Evolutionary conservation across 1,284 basidiomycete species (phyloP).

Genomic region (Cystobasidiaceae sp.): DNA sequence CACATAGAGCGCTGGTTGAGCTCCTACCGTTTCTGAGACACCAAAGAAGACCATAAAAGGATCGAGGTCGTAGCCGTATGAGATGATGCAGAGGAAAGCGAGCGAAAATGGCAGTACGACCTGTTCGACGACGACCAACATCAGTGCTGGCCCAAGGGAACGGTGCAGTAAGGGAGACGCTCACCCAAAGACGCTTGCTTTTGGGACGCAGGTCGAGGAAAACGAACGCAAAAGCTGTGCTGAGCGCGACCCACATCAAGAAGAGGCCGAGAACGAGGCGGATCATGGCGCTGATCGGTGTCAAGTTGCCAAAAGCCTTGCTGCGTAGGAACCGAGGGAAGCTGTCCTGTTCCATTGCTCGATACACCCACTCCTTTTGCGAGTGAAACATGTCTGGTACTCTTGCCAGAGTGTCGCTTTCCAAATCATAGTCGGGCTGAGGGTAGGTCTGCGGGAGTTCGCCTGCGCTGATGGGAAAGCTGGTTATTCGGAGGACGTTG

Average conservation of each 20-base stretch:
- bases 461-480: constrained; percentile 56
- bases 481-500: constrained; percentile 70
- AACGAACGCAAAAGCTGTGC: constrained; percentile 81
- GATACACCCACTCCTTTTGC: constrained; percentile 96
- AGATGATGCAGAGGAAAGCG: constrained; percentile 80
- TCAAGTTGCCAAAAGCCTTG: constrained; percentile 95
- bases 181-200: constrained; percentile 84
- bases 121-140: constrained; percentile 43
- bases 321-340: constrained; percentile 91
- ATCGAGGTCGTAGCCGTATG: constrained; percentile 94
- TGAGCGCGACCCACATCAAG: constrained; percentile 84
- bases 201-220: constrained; percentile 89
- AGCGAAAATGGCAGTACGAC: constrained; percentile 91
- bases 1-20: background rate
- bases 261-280: constrained; percentile 77
- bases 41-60: constrained; percentile 73
- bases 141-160: background rate
- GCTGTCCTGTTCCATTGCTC: constrained; percentile 95
- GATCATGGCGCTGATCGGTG: constrained; percentile 78
- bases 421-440: constrained; percentile 53
- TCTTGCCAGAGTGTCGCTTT: constrained; percentile 72
- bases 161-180: constrained; percentile 39
- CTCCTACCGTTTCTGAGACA: constrained; percentile 69
- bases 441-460: constrained; percentile 61
- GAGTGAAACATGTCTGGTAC: constrained; percentile 95